These are phyloP conservation scores for Bryoerythrophyllum caledonicum DNA, from an alignment of 225 moss, liverwort and hornwort genomes.

Conservation along the genomic window DNA sequence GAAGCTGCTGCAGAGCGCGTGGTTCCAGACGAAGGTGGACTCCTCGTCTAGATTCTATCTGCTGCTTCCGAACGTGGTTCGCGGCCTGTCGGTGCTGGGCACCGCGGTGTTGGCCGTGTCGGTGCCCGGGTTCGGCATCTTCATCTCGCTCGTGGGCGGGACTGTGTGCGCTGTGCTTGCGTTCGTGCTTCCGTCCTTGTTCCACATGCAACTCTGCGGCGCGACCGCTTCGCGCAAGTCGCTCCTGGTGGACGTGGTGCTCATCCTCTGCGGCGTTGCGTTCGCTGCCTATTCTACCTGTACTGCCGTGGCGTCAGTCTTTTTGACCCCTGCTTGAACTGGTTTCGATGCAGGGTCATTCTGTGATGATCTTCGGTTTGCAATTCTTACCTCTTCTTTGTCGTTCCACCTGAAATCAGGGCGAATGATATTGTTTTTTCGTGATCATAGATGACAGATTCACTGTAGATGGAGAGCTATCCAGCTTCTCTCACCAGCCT, in stretches of 20 bases:
- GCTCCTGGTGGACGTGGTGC: slow-evolving; percentile 43
- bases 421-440: neutral
- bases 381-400: neutral
- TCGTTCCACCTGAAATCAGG: neutral
- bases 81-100: slow-evolving; percentile 60
- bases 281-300: slow-evolving; percentile 74
- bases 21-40: slow-evolving; percentile 62
- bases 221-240: slow-evolving; percentile 24
- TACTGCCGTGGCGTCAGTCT: slow-evolving; percentile 43
- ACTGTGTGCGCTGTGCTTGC: slow-evolving; percentile 93
- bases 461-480: neutral
- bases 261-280: slow-evolving; percentile 53
- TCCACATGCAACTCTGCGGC: slow-evolving; percentile 72
- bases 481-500: neutral
- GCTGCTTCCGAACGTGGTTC: slow-evolving; percentile 47
- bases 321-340: slow-evolving; percentile 39
- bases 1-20: slow-evolving; percentile 58
- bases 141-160: slow-evolving; percentile 88
- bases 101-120: slow-evolving; percentile 67
- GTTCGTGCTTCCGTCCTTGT: slow-evolving; percentile 76
- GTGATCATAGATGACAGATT: neutral
- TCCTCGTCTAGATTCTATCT: slow-evolving; percentile 32
- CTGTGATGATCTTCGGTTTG: neutral
- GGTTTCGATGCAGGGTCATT: too few relatives aligned
- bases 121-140: slow-evolving; percentile 84